Evolutionary conservation across 345 rosid species (phyloP).

Genomic region (Brassica nigra): DNA sequence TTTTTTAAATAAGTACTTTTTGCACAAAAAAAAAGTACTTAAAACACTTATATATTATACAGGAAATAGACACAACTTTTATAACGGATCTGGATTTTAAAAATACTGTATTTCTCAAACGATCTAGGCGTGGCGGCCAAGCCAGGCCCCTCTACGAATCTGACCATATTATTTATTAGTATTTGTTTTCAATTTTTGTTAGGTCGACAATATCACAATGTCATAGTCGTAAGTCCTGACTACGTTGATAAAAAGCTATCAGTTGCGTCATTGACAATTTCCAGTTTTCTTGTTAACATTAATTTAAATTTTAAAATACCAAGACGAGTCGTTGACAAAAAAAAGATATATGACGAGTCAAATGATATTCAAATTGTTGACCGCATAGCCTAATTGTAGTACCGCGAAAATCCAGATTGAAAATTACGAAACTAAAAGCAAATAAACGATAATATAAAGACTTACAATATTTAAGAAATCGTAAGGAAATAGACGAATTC

Average conservation of each 20-base stretch:
- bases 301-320: too few species aligned
- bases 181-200: not conserved
- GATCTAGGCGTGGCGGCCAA: constrained; percentile 20
- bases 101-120: not conserved
- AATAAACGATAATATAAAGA: too few species aligned
- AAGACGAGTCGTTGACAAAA: too few species aligned
- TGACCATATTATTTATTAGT: not conserved
- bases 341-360: too few species aligned
- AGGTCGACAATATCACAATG: not conserved
- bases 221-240: constrained; percentile 10
- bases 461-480: too few species aligned
- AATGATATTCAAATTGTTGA: too few species aligned
- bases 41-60: not conserved
- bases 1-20: too few species aligned
- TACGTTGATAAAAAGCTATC: not conserved
- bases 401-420: too few species aligned
- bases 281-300: not conserved
- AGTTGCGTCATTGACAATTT: not conserved
- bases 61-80: not conserved
- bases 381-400: too few species aligned
- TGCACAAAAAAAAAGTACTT: too few species aligned
- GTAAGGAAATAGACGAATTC: too few species aligned
- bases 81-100: not conserved
- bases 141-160: not conserved
- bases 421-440: too few species aligned